These are phyloP conservation scores for Staphylotrichum tortipilum DNA, from an alignment of 495 filamentous ascomycete species.

Conservation along the genomic window DNA sequence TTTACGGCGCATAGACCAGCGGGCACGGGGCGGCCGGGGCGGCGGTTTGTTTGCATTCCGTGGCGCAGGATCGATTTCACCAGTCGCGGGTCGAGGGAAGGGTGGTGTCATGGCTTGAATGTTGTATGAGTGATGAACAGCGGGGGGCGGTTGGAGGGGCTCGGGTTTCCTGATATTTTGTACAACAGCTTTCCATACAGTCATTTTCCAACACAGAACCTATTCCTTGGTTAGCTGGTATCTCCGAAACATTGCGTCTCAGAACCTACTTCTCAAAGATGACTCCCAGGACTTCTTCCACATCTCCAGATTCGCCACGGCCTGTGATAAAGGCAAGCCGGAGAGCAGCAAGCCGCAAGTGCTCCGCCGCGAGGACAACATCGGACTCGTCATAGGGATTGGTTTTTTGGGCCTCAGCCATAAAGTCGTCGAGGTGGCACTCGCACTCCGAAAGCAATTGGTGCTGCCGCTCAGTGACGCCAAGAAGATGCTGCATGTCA, in stretches of 20 bases:
- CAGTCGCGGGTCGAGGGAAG: neutral
- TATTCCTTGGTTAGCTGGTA: conserved; percentile 2
- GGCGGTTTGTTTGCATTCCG: neutral
- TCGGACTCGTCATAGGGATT: conserved; percentile 33
- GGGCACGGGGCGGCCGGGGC: neutral
- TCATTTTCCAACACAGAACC: conserved; percentile 29
- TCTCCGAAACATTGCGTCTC: neutral
- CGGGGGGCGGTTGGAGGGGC: neutral
- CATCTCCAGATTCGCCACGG: conserved; percentile 76
- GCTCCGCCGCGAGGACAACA: conserved; percentile 90
- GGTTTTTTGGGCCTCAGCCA: conserved; percentile 34
- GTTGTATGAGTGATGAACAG: neutral
- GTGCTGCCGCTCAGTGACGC: conserved; percentile 82
- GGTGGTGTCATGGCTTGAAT: neutral
- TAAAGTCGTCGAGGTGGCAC: conserved; percentile 59
- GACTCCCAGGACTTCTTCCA: conserved; percentile 93
- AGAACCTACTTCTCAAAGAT: conserved; percentile 81
- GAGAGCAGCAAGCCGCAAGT: conserved; percentile 72
- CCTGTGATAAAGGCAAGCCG: conserved; percentile 80
- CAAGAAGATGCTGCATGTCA: conserved; percentile 70
- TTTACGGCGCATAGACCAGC: neutral
- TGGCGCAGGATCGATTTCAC: conserved; percentile 3
- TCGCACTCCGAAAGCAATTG: conserved; percentile 68
- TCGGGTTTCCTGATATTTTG: neutral
- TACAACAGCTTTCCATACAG: conserved; percentile 3